Base-by-base conservation (phyloP, 2,329 filamentous ascomycete species). In the Colletotrichum liaoningense region DNA sequence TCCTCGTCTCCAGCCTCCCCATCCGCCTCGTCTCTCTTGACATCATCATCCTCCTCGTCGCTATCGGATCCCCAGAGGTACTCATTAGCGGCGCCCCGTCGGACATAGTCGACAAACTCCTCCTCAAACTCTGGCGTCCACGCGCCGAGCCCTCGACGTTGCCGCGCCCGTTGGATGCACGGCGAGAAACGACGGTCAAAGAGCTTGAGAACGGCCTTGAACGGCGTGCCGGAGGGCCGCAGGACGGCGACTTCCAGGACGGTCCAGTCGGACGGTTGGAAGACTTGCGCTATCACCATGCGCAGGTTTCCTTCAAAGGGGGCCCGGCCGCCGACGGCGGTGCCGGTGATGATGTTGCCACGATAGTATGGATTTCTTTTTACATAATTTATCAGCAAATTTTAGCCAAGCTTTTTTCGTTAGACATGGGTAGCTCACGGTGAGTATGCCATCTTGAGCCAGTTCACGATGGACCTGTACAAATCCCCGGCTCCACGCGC, bases 111-210 rank as follows among this genome's bases (percentile, higher is more conserved):
- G 12, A 68, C 33, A 22, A 72, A 72, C 28, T 72, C 69, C 49
- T 49, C 33, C 30, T 72, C 69, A 26, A 72, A 57, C 28, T 68
- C 69, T 16, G 69, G 64, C 3, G 69, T 68, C 69, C 69, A 72
- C 42, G 56, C 46, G 49, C 49, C 69, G 22, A 54, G 38, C 4
- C 52, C 54, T 28, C 64, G 42, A 14, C 63, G 30, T 14, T 42
- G 28, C 28, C 65, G 52, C 62, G 52, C 28, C 14, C 67, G 26
- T 28, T 67, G 67, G 8, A 58, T 62, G 28, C 59, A 57, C 19
- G 69, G 65, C 35, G 69, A 68, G 64, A 72, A 72, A 11, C 69
- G 69, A 24, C 69, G 69, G 49, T 72, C 69, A 19, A 72, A 72
- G 49, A 68, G 24, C 56, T 72, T 63, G 19, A 72, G 64, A 8